Base-by-base conservation (phyloP, 225 moss, liverwort and hornwort species). In the Neckera pumila region DNA sequence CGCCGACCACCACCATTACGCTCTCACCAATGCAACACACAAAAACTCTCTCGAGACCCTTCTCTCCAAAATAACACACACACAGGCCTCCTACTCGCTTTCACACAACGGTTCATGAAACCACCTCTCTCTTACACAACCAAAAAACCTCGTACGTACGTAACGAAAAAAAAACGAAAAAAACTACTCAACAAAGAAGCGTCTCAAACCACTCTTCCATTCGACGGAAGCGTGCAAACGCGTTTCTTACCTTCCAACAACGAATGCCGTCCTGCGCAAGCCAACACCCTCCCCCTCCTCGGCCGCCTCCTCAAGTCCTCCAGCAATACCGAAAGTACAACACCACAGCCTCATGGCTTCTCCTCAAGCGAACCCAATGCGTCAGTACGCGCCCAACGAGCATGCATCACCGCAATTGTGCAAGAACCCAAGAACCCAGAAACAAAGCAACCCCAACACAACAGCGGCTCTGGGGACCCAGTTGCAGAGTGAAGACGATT, bases 281-380 rank as follows among this genome's bases (percentile, higher is more conserved):
- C n/a, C 54, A 84, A 16, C 61, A 49, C 26, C 33, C 49, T 47
- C 30, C 30, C 58, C 31, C 60, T 36, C 38, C 36, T 64, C 64
- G 26, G 16, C 36, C 53, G 19, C 49, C 51, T 84, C 87, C 51
- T 81, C 85, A 85, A 69, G 81, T 36, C 57, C 61, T 81, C 71
- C 75, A 38, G 65, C 85, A 87, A 89, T 87, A 89, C 79, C 74
- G 74, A 89, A 91, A 87, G 86, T 87, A 85, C 92, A 92, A 87
- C 89, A 83, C 73, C 87, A 36, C 31, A 30, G 78, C 78, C 47
- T 89, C 89, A 66, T 88, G 77, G n/a, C 70, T 87, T 45, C 80
- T 49, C n/a, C 28, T 76, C 76, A 27, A 36, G 31, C 6, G n/a
- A 62, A 28, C 45, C 45, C 26, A 17, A 19, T 36, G 47, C 73